phyloP scores from a whole-genome alignment of 768 basidiomycete genomes.

The Trametes sanguinea region DNA sequence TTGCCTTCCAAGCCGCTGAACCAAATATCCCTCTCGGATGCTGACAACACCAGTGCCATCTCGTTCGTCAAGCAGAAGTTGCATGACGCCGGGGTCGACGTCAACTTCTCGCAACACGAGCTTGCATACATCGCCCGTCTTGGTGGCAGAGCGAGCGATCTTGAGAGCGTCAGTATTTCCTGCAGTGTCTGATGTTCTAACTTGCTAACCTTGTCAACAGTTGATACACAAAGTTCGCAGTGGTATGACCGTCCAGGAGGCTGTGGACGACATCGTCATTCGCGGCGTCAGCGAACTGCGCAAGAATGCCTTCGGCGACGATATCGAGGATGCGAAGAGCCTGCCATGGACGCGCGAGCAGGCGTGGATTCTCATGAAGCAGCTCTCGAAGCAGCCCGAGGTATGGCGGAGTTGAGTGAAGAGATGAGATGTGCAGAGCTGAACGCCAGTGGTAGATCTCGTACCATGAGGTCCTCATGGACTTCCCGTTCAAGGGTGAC shows the following conservation, averaged over 20 bases:
- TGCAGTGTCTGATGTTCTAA: background rate
- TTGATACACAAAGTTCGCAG: constrained; percentile 83
- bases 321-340: constrained; percentile 81
- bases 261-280: constrained; percentile 86
- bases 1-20: constrained; percentile 83
- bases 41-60: constrained; percentile 77
- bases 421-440: background rate
- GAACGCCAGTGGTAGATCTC: constrained; percentile 54
- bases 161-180: constrained; percentile 67
- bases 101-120: constrained; percentile 58
- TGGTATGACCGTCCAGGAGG: constrained; percentile 71
- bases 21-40: constrained; percentile 80
- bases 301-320: constrained; percentile 93
- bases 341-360: constrained; percentile 87
- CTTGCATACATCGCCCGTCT: constrained; percentile 65
- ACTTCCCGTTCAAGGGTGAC: constrained; percentile 92
- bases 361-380: constrained; percentile 80
- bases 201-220: constrained; percentile 38
- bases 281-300: constrained; percentile 80
- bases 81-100: constrained; percentile 51
- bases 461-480: constrained; percentile 79
- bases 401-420: constrained; percentile 14
- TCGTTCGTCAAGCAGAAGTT: constrained; percentile 82
- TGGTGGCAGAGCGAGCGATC: constrained; percentile 89
- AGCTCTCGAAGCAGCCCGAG: constrained; percentile 70